A percentile compares a stretch with the other conserved stretches of the same genome.
phyloP scores from a whole-genome alignment of 1,284 basidiomycete species.

The Chalciporus sp. region DNA sequence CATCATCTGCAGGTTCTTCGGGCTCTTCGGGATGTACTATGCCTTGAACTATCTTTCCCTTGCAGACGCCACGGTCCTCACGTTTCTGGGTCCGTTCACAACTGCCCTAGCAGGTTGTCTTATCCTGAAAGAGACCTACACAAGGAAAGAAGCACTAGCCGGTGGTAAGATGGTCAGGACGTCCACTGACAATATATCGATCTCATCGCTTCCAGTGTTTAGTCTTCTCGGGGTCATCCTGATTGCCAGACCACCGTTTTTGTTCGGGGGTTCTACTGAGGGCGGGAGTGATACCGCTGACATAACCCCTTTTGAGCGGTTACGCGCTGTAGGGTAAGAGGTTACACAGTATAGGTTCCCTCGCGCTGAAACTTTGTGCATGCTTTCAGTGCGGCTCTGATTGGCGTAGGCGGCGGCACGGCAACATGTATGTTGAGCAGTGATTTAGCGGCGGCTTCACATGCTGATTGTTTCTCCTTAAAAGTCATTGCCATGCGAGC shows the following conservation, averaged over 20 bases:
- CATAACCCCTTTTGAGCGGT: constrained; percentile 44
- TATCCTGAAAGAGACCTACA: constrained; percentile 68
- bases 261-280: constrained; percentile 42
- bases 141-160: constrained; percentile 59
- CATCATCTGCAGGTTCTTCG: constrained; percentile 49
- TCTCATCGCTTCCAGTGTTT: constrained; percentile 38
- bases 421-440: constrained; percentile 40
- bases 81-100: constrained; percentile 72
- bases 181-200: constrained; percentile 5
- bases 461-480: background rate
- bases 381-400: constrained; percentile 47
- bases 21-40: constrained; percentile 70
- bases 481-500: constrained; percentile 68
- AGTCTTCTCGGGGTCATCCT: constrained; percentile 65
- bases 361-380: background rate
- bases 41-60: constrained; percentile 69
- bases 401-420: constrained; percentile 64
- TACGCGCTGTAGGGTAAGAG: constrained; percentile 53
- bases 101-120: constrained; percentile 72
- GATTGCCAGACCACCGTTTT: constrained; percentile 55
- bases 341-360: constrained; percentile 7
- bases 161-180: constrained; percentile 49
- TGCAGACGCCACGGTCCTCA: constrained; percentile 76
- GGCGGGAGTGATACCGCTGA: constrained; percentile 17
- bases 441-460: background rate